Evolutionary conservation across 495 filamentous ascomycete species (phyloP), one percentile per base, ranked within the genome.

Genomic region (Talaromyces stipitatus): DNA sequence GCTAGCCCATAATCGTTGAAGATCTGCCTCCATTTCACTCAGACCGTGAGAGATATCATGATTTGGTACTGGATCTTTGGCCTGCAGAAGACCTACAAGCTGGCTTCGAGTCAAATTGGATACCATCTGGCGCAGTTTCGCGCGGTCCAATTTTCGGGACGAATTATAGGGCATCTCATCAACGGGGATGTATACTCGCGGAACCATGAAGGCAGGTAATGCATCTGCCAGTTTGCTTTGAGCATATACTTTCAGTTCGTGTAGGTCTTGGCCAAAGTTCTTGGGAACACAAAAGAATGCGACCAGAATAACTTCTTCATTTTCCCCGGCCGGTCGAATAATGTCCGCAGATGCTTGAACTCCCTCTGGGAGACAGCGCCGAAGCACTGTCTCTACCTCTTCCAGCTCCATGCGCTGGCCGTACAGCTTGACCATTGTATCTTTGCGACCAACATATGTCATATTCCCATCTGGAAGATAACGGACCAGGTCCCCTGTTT

Each of bases 131-230:
- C 66, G 66, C n/a, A 87, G 72, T 6, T 69, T 72, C 57, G 81
- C 80, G 26, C 83, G 78, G 55, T 87, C 83, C 5, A 77, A 77
- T 66, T 87, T 88, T 3, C 72, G 79, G 0, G 82, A 83, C 0
- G 76, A 72, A 3, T 78, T 66, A 14, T 78, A 67, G 0, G 84
- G 84, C 60, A 87, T 73, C 41, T 73, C 69, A 18, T 65, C 65
- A 2, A 87, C 60, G 0, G 83, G 82, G 51, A 87, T 79, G 58
- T 80, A 86, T 0, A 81, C 73, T 2, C 78, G 72, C 3, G 85
- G 85, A 18, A 86, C 72, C 84, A 87, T 86, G 63, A 81, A 79
- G 9, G 63, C 62, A 0, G 79, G 78, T 3, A 78, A 55, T 9
- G 62, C 27, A 10, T 72, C 62, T 0, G 59, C 60, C 6, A 79